Conservation (phyloP, 116 monocot genomes). For the Phalaenopsis hybrid region DNA sequence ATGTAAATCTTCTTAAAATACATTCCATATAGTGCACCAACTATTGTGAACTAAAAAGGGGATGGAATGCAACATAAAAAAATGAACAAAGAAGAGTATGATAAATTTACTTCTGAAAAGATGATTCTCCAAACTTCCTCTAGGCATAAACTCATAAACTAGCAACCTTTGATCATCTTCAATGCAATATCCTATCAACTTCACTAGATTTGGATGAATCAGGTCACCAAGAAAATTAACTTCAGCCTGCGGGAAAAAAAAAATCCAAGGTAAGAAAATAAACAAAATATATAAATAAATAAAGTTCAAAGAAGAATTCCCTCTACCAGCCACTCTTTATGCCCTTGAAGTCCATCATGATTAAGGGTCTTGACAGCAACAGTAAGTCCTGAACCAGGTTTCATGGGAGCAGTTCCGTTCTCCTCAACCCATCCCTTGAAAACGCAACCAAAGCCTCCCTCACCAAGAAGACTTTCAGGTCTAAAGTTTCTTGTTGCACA, state of each 20-base stretch:
- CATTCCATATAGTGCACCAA: neutral
- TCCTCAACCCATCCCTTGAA: slow-evolving; percentile 23
- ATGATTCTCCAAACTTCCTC: slow-evolving; percentile 24
- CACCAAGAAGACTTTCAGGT: slow-evolving; percentile 17
- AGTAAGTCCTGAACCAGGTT: slow-evolving; percentile 21
- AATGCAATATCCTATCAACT: slow-evolving; percentile 23
- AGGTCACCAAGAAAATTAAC: slow-evolving; percentile 21
- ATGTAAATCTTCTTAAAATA: too few species aligned
- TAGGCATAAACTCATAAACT: slow-evolving; percentile 24
- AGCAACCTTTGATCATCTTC: slow-evolving; percentile 26
- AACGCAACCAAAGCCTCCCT: slow-evolving; percentile 22
- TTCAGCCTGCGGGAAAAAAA: slow-evolving; percentile 13
- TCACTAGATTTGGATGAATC: slow-evolving; percentile 21
- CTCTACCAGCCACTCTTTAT: slow-evolving; percentile 23
- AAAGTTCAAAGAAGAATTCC: neutral
- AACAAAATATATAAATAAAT: neutral
- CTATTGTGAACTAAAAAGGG: neutral
- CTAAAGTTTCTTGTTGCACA: slow-evolving; percentile 23
- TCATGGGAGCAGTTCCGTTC: slow-evolving; percentile 23
- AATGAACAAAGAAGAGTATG: neutral
- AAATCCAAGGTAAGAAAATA: neutral
- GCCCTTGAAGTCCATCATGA: slow-evolving; percentile 24
- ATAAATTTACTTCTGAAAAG: slow-evolving; percentile 18
- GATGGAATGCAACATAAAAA: slow-evolving; percentile 1
- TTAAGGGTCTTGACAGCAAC: slow-evolving; percentile 21